Base-by-base conservation (phyloP, 2,329 filamentous ascomycete species). In the Thelonectria rubi region DNA sequence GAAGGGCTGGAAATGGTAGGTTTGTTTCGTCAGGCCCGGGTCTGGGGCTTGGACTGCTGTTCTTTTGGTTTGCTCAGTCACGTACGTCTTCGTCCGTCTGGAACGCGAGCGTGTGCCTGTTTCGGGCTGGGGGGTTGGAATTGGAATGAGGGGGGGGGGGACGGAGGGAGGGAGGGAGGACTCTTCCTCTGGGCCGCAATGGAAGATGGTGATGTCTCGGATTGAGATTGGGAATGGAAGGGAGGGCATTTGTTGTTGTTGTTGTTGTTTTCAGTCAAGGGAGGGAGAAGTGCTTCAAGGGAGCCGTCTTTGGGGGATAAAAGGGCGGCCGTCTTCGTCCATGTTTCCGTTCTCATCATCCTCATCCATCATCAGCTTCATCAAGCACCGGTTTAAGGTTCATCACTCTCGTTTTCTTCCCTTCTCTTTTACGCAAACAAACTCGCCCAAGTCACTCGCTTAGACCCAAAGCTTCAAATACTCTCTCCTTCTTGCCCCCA, bases 381-480 rank as follows among this genome's bases (percentile, higher is more conserved):
- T 48, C 61, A 43, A 52, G 60, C 32, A 34, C 4, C 5, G 3
- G 17, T 45, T 63, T 58, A 18, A 34, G 14, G 55, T 34, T 34
- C 32, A 60, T 32, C 48, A 51, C 47, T 32, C 45, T 58, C 53
- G 57, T 60, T 64, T 64, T 49, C 45, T 50, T 20, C 24, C 34
- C 40, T 37, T 46, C 40, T 24, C 5, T n/a, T 53, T 66, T 65
- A 42, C 58, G 54, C 39, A 65, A 60, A 30, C n/a, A 48, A 50
- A 48, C 62, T 66, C 62, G 63, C 69, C 64, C 59, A 47, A 71
- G 69, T 71, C 71, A 66, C 67, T 73, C 70, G 54, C 64, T n/a
- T 73, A 62, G 55, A 62, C n/a, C 61, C 52, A 11, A 40, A 51
- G 54, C 63, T 61, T 24, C 55, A 18, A 10, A 66, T 11, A 65